phyloP scores from a whole-genome alignment of 768 basidiomycete genomes.

The Rhodotorula diobovata region DNA sequence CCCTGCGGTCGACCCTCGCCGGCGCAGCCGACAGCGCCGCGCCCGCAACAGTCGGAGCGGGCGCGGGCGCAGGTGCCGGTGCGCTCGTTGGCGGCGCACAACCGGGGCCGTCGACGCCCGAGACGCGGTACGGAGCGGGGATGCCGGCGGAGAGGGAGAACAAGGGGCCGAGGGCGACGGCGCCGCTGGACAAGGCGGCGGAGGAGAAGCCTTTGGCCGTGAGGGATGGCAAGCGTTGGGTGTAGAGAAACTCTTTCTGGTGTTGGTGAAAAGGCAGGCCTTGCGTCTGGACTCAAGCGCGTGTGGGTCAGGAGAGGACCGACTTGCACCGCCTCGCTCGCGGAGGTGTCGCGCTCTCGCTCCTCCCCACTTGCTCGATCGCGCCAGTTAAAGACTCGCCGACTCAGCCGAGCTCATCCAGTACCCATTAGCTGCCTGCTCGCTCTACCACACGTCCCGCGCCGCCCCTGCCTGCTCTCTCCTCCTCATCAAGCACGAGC shows the following conservation, averaged over 20 bases:
- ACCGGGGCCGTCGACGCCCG: too few species aligned
- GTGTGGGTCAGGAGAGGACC: too few species aligned
- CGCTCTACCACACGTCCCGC: background rate
- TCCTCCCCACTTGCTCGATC: too few species aligned
- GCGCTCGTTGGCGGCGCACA: background rate
- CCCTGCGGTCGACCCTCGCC: constrained; percentile 1
- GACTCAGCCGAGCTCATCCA: too few species aligned
- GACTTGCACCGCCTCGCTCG: too few species aligned
- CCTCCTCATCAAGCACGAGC: background rate
- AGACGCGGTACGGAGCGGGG: background rate
- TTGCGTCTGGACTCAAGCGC: too few species aligned
- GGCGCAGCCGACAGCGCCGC: background rate
- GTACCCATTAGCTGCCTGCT: background rate
- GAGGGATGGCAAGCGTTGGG: background rate
- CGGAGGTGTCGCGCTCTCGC: too few species aligned
- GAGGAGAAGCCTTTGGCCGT: background rate
- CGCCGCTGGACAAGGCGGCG: background rate
- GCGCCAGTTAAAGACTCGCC: too few species aligned
- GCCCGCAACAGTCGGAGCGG: background rate
- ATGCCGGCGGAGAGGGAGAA: background rate
- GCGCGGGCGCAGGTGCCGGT: background rate
- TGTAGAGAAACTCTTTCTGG: background rate
- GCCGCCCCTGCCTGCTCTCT: background rate
- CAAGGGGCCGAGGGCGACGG: background rate
- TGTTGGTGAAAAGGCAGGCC: background rate